A percentile compares a stretch with the other conserved stretches of the same genome.
Conservation (phyloP, 2,329 filamentous ascomycete genomes). For the Alternaria angustiovoidea region DNA sequence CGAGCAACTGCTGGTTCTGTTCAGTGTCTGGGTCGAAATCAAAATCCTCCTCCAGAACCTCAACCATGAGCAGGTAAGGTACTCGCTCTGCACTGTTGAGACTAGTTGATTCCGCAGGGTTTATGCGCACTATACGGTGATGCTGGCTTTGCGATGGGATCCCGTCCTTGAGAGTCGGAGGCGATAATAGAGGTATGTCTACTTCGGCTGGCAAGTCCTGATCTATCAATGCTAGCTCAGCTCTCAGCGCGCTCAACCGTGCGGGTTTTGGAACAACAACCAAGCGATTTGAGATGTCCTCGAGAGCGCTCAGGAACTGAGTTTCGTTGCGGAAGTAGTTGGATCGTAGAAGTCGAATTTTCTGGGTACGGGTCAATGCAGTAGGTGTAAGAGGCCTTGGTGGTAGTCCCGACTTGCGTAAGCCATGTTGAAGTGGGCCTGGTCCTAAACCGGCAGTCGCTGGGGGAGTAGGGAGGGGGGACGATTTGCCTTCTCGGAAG, state of each 20-base stretch:
- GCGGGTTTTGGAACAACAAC: conserved; percentile 83
- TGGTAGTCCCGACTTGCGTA: conserved; percentile 62
- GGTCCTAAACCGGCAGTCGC: conserved; percentile 53
- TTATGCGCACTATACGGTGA: conserved; percentile 82
- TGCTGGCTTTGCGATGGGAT: conserved; percentile 78
- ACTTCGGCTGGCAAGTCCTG: conserved; percentile 84
- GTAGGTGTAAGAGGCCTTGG: conserved; percentile 65
- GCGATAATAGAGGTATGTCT: conserved; percentile 83
- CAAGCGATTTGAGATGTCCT: conserved; percentile 85
- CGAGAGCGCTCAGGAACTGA: conserved; percentile 79
- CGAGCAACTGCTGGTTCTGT: conserved; percentile 73
- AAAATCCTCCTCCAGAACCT: conserved; percentile 82
- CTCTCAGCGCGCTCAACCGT: conserved; percentile 79
- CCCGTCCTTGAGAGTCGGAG: conserved; percentile 75
- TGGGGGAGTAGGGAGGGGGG: conserved; percentile 48
- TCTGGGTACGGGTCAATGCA: conserved; percentile 71
- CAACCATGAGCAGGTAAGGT: conserved; percentile 84
- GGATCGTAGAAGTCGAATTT: conserved; percentile 75
- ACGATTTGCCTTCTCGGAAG: conserved; percentile 60
- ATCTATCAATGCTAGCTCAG: conserved; percentile 80
- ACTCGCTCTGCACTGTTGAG: conserved; percentile 88
- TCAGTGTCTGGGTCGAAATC: conserved; percentile 78
- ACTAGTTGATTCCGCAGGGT: conserved; percentile 83
- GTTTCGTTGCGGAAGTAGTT: conserved; percentile 86
- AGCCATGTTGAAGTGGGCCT: conserved; percentile 45